Evolutionary conservation across 1,284 basidiomycete species (phyloP).

Genomic region (Prillingera fragicola): DNA sequence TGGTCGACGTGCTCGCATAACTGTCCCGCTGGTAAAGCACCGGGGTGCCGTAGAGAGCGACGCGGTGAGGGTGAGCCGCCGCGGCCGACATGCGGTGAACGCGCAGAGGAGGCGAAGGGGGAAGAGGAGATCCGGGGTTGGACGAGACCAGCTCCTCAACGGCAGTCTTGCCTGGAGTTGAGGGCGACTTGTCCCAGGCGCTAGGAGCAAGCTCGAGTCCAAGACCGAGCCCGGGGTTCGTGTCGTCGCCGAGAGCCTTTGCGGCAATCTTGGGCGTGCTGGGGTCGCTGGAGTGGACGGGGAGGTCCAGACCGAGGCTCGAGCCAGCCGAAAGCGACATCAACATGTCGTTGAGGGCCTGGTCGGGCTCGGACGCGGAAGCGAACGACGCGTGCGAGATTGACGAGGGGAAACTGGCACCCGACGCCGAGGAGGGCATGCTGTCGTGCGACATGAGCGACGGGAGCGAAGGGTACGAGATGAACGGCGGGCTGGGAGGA

Average conservation of each 20-base stretch:
- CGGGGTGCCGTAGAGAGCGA: slow-evolving; percentile 35
- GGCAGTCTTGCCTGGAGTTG: background rate
- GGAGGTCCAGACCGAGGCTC: slow-evolving; percentile 9
- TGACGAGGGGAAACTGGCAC: slow-evolving; percentile 23
- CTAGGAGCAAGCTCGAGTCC: slow-evolving; percentile 15
- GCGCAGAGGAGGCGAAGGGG: background rate
- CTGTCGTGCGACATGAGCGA: slow-evolving; percentile 34
- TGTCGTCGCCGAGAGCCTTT: background rate
- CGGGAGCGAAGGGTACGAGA: slow-evolving; percentile 36
- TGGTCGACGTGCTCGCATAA: background rate
- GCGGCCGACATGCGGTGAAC: slow-evolving; percentile 24
- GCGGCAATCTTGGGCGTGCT: background rate
- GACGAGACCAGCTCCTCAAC: background rate
- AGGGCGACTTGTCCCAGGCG: slow-evolving; percentile 2
- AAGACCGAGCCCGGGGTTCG: slow-evolving; percentile 26
- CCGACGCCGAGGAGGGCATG: slow-evolving; percentile 28
- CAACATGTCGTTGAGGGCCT: slow-evolving; percentile 35
- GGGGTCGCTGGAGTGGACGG: slow-evolving; percentile 6
- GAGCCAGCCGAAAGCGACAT: slow-evolving; percentile 26
- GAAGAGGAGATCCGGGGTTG: background rate
- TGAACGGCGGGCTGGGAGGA: slow-evolving; percentile 19
- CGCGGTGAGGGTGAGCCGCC: slow-evolving; percentile 34
- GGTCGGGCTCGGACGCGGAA: slow-evolving; percentile 40
- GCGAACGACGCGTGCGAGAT: slow-evolving; percentile 22
- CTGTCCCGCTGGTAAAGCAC: slow-evolving; percentile 1